Percentiles rank a stretch among this genome's conserved stretches.
phyloP scores from a whole-genome alignment of 192 early-diverging fungal genomes.

The Gamsiella multidivaricata region DNA sequence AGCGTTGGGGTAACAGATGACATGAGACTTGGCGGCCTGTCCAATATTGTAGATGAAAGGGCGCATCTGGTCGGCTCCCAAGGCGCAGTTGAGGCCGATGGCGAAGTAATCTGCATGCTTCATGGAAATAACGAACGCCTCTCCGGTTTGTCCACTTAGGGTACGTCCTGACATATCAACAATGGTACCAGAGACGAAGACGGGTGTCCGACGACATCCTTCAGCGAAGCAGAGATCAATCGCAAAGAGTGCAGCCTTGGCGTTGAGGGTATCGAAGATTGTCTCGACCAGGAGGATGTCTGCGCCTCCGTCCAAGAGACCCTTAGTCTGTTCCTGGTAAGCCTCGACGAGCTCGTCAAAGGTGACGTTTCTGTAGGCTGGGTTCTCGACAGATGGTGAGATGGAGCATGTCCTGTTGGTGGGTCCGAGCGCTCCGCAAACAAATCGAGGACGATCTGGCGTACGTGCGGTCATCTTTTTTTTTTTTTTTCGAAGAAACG shows the following conservation, averaged over 20 bases:
- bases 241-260: conserved; percentile 95
- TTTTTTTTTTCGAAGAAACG: neutral
- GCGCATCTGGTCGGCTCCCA: conserved; percentile 93
- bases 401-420: conserved; percentile 97
- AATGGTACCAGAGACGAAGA: conserved; percentile 92
- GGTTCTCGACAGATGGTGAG: conserved; percentile 97
- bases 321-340: conserved; percentile 91
- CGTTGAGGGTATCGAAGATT: conserved; percentile 98
- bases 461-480: conserved; percentile 71
- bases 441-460: conserved; percentile 89
- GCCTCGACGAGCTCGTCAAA: conserved; percentile 94
- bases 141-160: conserved; percentile 95
- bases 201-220: conserved; percentile 69
- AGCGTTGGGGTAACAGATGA: conserved; percentile 97
- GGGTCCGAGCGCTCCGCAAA: conserved; percentile 88
- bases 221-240: conserved; percentile 88
- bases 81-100: conserved; percentile 91
- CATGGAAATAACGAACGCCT: conserved; percentile 92
- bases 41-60: conserved; percentile 95
- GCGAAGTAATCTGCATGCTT: conserved; percentile 84
- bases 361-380: conserved; percentile 92
- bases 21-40: conserved; percentile 80
- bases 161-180: conserved; percentile 97
- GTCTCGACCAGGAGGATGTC: conserved; percentile 96
- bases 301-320: conserved; percentile 92